Base-by-base conservation (phyloP, 495 filamentous ascomycete species). In the Aspergillus bertholletiae region DNA sequence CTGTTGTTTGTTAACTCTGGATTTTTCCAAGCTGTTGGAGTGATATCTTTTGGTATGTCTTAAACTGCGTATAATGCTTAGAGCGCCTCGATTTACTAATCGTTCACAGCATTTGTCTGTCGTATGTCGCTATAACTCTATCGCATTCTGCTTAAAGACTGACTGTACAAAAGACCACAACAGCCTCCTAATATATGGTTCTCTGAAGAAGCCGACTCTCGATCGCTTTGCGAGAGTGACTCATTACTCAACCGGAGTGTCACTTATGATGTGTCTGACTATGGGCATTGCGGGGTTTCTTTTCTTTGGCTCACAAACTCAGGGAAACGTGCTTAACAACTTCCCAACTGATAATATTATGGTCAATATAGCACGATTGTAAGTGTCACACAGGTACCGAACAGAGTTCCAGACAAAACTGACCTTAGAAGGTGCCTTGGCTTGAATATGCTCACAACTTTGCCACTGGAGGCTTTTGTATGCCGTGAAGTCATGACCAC, bases 311-410 rank as follows among this genome's bases (percentile, higher is more conserved):
- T 88, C 92, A 62, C 84, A 87, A 55, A 97, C 94, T 1, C 75
- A 90, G 62, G 94, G 94, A 52, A 97, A 98, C 67, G 90, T 98
- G 35, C 84, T 98, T 51, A 98, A 98, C 74, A 98, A 98, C 72
- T 97, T 98, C 66, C 90, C 94, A 4, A 77, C 82, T 7, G 82
- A 91, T 64, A 97, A 96, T 68, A 80, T 85, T 55, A 83, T 97
- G 81, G 88, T 97, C 58, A 98, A 97, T 68, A 83, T 97, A 50
- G 94, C 94, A 39, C 84, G 94, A 61, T 77, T 98, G 83, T 87
- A 74, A 61, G 80, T 23, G 8, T 6, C 3, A 28, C 28, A 45
- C 9, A 26, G 12, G n/a, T n/a, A 20, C 17, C 26, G 5, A 28
- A 23, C 17, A 26, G 11, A 23, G 17, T 2, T 30, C 47, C 51